phyloP scores from a whole-genome alignment of 305 asterid species.

The Striga hermonthica region DNA sequence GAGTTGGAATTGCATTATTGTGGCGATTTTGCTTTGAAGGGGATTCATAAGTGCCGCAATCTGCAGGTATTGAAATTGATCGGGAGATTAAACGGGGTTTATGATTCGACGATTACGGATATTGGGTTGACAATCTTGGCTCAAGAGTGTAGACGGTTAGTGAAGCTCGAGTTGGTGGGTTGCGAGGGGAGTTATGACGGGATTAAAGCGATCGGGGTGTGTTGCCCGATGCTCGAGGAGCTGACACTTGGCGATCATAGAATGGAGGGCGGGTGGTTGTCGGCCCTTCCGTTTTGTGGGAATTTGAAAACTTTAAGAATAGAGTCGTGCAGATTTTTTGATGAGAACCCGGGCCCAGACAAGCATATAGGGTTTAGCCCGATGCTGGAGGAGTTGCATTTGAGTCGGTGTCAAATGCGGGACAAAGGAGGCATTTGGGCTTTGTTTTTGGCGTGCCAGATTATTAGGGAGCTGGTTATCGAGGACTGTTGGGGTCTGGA shows the following conservation, averaged over 20 bases:
- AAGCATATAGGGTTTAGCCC: conserved; percentile 73
- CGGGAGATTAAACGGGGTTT: conserved; percentile 59
- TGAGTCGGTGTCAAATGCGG: conserved; percentile 60
- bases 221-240: conserved; percentile 88
- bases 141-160: conserved; percentile 71
- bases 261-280: conserved; percentile 91
- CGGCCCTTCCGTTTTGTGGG: conserved; percentile 66
- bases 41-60: conserved; percentile 56
- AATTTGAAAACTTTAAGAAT: conserved; percentile 76
- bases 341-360: conserved; percentile 62
- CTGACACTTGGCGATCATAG: conserved; percentile 63
- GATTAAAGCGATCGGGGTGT: conserved; percentile 83
- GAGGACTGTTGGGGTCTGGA: conserved; percentile 91
- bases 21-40: conserved; percentile 57
- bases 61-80: conserved; percentile 74
- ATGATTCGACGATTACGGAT: conserved; percentile 60
- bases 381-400: conserved; percentile 73
- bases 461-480: conserved; percentile 53
- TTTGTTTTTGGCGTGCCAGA: conserved; percentile 61
- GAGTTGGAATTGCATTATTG: conserved; percentile 73
- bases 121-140: conserved; percentile 83
- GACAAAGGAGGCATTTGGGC: conserved; percentile 58
- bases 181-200: conserved; percentile 94
- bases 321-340: conserved; percentile 59
- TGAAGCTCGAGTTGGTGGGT: conserved; percentile 76